Evolutionary conservation across 176 grass and related monocot species (phyloP).

Genomic region (Alopecurus myosuroides): DNA sequence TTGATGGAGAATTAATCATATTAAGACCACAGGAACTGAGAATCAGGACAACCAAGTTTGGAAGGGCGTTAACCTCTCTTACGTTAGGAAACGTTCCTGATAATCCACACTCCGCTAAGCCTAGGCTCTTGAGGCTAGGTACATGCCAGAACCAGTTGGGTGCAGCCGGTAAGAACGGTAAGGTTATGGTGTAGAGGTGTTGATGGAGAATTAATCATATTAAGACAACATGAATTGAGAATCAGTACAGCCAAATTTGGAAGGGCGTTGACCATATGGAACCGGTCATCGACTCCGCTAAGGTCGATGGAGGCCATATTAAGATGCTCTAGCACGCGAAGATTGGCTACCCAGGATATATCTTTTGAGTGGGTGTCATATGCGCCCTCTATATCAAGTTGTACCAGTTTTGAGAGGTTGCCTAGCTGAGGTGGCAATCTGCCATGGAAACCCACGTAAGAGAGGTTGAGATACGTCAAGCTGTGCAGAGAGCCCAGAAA

Average conservation of each 20-base stretch:
- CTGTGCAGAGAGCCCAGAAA: background rate
- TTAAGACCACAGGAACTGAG: accelerated
- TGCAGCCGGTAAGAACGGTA: background rate
- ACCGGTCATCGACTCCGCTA: background rate
- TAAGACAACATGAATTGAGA: background rate
- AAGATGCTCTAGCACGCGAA: conserved; percentile 7
- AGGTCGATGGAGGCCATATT: background rate
- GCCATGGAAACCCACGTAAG: background rate
- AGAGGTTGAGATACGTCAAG: background rate
- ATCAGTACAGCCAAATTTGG: background rate
- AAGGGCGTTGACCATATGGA: background rate
- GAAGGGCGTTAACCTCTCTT: too few species aligned
- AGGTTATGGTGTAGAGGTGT: background rate
- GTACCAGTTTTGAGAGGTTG: conserved; percentile 29
- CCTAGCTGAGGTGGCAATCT: conserved; percentile 25
- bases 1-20: background rate
- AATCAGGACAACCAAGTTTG: too few species aligned
- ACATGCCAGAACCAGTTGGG: background rate
- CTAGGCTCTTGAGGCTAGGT: background rate
- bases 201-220: background rate
- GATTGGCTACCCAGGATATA: conserved; percentile 22
- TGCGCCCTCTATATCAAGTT: conserved; percentile 1
- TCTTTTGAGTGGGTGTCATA: too few species aligned
- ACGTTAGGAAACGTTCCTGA: background rate
- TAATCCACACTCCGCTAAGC: background rate